Evolutionary conservation across 306 rosid genomes (phyloP), one percentile per base, ranked within the genome.

Genomic region (Inga laurina): DNA sequence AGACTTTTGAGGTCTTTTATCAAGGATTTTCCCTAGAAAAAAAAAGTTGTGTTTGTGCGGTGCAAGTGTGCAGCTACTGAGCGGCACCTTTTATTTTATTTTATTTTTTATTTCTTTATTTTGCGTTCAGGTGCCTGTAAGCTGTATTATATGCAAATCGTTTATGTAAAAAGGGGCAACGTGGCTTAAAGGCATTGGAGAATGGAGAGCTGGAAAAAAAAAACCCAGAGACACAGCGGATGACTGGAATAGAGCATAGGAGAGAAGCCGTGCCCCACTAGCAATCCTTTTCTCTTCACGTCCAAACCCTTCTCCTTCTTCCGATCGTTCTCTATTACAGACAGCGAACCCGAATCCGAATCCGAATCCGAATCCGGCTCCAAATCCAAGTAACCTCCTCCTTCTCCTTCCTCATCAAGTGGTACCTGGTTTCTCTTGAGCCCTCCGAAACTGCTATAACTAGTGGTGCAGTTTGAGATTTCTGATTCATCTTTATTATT

Each of bases 241-340:
- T 32, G 0, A 56, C 10, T 10, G 8, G 37, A 45, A 24, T 18
- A 15, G 59, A 0, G 59, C 57, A 70, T 8, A 56, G 7, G 43
- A 59, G 80, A 57, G 80, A 76, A 76, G 43, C 43, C 70, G 59
- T 51, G 8, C 70, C 39, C 49, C 80, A 57, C 39, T 76, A 70
- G 10, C 80, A 76, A 11, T 70, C 75, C 8, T 77, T 52, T 41
- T 77, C 81, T 46, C 30, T 64, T 78, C 4, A 56, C 9, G 0
- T 62, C 43, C 73, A 78, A 64, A 4, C 59, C 73, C 7, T 15
- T 41, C 0, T 15, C 39, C 35, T 61, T 41, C 21, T 4, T 39
- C 43, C 2, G 7, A 2, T 7, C 19, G 8, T 21, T 39, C 43
- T 39, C 43, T 6, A 6, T 39, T 5, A 39, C 43, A 39, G 43